phyloP scores from a whole-genome alignment of 176 grass and related monocot genomes.

The Musa troglodytarum region DNA sequence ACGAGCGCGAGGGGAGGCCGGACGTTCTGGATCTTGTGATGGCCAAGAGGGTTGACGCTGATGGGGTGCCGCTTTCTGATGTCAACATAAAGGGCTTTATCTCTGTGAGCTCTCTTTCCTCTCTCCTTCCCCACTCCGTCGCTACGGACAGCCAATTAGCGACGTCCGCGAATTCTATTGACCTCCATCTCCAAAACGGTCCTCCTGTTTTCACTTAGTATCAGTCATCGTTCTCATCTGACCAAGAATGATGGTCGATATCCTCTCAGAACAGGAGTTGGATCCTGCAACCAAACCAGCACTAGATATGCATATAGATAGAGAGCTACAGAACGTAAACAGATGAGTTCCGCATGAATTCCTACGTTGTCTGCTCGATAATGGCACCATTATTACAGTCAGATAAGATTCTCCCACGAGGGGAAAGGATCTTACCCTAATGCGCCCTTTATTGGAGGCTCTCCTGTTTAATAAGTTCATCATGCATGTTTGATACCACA shows the following conservation, averaged over 20 bases:
- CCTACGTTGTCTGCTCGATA: too few relatives aligned
- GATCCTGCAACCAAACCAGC: too few relatives aligned
- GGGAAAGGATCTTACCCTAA: neutral
- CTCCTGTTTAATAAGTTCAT: neutral
- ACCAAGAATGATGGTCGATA: too few relatives aligned
- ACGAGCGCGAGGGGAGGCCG: neutral
- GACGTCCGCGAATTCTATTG: neutral
- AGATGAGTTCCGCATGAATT: too few relatives aligned
- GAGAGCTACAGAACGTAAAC: too few relatives aligned
- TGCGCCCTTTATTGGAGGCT: neutral
- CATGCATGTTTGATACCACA: neutral
- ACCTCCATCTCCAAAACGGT: too few relatives aligned
- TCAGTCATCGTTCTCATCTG: too few relatives aligned
- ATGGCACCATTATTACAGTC: too few relatives aligned
- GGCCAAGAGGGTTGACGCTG: neutral
- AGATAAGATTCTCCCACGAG: neutral
- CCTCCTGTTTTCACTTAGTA: too few relatives aligned
- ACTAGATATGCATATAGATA: too few relatives aligned
- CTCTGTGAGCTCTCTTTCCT: slow-evolving; percentile 2
- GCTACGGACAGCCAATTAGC: neutral
- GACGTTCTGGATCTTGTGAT: slow-evolving; percentile 28
- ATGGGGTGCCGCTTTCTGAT: slow-evolving; percentile 21
- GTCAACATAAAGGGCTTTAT: slow-evolving; percentile 30
- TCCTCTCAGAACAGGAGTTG: too few relatives aligned
- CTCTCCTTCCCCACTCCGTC: neutral